Percentiles rank a stretch among this genome's conserved stretches.
These are phyloP conservation scores for Fusarium sarcochroum DNA, from an alignment of 2,329 filamentous ascomycete genomes.

Conservation along the genomic window DNA sequence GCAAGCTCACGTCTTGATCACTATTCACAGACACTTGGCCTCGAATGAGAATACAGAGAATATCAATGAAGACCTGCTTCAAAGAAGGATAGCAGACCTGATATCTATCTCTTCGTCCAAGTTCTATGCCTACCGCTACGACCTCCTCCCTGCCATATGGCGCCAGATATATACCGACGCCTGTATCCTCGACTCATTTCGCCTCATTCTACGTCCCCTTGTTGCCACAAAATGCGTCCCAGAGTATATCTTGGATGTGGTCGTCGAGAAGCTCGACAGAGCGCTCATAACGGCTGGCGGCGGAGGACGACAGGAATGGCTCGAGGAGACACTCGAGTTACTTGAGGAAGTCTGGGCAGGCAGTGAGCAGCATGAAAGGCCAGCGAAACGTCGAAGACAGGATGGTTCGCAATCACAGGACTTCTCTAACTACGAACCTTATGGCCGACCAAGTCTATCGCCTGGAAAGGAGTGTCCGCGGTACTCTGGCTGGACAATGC, in stretches of 20 bases:
- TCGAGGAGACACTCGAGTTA: slow-evolving; percentile 65
- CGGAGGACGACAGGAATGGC: slow-evolving; percentile 63
- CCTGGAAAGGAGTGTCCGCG: slow-evolving; percentile 47
- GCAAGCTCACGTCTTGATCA: slow-evolving; percentile 48
- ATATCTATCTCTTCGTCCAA: slow-evolving; percentile 72
- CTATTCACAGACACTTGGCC: slow-evolving; percentile 39
- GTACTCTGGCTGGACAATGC: slow-evolving; percentile 64
- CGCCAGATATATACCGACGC: slow-evolving; percentile 79
- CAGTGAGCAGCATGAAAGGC: slow-evolving; percentile 28
- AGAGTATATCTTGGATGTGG: slow-evolving; percentile 60
- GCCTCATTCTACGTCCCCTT: slow-evolving; percentile 48
- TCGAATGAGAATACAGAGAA: not conserved
- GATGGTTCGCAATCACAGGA: slow-evolving; percentile 3
- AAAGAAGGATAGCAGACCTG: slow-evolving; percentile 67
- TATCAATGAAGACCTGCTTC: slow-evolving; percentile 49
- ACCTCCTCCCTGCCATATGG: slow-evolving; percentile 77
- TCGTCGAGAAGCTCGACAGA: slow-evolving; percentile 79
- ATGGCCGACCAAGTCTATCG: slow-evolving; percentile 47
- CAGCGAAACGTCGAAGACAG: slow-evolving; percentile 41
- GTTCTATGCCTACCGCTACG: slow-evolving; percentile 79
- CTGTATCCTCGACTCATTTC: slow-evolving; percentile 72
- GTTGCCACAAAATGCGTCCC: slow-evolving; percentile 9
- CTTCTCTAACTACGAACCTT: slow-evolving; percentile 51
- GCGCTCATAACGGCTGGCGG: slow-evolving; percentile 82
- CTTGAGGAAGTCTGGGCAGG: slow-evolving; percentile 53